Conservation (phyloP, 2,329 filamentous ascomycete species). For the Pseudogymnoascus sp. region DNA sequence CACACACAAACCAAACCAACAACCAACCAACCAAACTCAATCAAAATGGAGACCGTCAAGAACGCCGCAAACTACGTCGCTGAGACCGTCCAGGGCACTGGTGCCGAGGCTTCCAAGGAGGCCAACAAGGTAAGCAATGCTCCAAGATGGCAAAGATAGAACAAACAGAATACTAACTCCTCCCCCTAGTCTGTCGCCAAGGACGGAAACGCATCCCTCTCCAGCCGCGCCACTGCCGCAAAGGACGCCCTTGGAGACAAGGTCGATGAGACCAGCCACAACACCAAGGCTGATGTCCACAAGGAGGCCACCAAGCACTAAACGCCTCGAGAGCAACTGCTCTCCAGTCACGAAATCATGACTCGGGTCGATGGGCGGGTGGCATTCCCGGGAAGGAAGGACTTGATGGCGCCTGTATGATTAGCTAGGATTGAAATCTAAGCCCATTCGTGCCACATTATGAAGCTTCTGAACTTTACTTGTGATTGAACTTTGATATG, state of each 20-base stretch:
- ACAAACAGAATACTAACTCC: slow-evolving; percentile 11
- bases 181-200: slow-evolving; percentile 37
- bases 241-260: slow-evolving; percentile 44
- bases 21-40: slow-evolving; percentile 6
- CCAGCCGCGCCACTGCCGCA: slow-evolving; percentile 41
- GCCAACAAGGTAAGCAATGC: slow-evolving; percentile 42
- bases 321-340: slow-evolving; percentile 7
- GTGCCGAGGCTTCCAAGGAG: slow-evolving; percentile 45
- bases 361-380: slow-evolving; percentile 4
- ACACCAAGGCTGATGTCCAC: slow-evolving; percentile 39
- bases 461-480: neutral
- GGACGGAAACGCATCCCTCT: slow-evolving; percentile 35
- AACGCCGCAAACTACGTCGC: slow-evolving; percentile 49
- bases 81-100: slow-evolving; percentile 42
- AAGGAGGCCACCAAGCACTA: slow-evolving; percentile 28
- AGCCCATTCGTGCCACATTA: neutral
- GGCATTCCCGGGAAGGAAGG: neutral
- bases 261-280: slow-evolving; percentile 42
- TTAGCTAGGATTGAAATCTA: slow-evolving; percentile 5
- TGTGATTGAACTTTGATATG: neutral
- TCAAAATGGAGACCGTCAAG: slow-evolving; percentile 31
- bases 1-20: slow-evolving; percentile 16
- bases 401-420: slow-evolving; percentile 1
- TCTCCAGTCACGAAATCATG: slow-evolving; percentile 3
- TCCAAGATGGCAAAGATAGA: neutral